phyloP scores from a whole-genome alignment of 345 rosid genomes.

The Dovyalis caffra region DNA sequence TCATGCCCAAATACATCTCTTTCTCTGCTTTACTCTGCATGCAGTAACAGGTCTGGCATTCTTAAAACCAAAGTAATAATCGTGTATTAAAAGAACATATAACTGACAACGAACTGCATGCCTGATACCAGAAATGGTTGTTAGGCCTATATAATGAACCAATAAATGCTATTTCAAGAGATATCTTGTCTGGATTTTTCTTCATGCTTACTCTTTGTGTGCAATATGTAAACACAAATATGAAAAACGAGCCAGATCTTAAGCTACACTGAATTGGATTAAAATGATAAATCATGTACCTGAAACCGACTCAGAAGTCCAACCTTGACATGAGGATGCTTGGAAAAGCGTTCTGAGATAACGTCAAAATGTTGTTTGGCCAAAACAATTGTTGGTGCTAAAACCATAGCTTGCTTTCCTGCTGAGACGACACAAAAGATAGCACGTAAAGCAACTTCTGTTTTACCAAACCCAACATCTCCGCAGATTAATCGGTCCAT shows the following conservation, averaged over 20 bases:
- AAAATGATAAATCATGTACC: constrained; percentile 40
- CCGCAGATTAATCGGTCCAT: constrained; percentile 96
- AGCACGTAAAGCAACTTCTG: constrained; percentile 95
- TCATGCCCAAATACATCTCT: constrained; percentile 69
- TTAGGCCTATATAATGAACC: neutral
- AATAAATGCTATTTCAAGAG: neutral
- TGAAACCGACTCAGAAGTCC: constrained; percentile 94
- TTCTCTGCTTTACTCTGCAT: constrained; percentile 82
- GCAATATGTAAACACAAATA: neutral
- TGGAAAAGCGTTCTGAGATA: constrained; percentile 71
- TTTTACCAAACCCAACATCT: constrained; percentile 98
- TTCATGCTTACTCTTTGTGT: neutral
- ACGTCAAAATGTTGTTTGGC: constrained; percentile 96
- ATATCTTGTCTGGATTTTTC: neutral
- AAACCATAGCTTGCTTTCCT: constrained; percentile 95
- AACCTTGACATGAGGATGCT: constrained; percentile 56
- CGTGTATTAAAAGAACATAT: neutral
- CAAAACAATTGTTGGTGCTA: constrained; percentile 91
- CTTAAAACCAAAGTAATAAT: constrained; percentile 1
- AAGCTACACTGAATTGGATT: neutral
- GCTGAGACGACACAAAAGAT: constrained; percentile 80
- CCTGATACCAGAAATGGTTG: neutral
- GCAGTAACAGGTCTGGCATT: constrained; percentile 26
- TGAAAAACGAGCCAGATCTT: neutral
- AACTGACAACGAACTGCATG: constrained; percentile 4